Evolutionary conservation across 306 rosid species (phyloP).

Genomic region (Ziziphus jujuba): DNA sequence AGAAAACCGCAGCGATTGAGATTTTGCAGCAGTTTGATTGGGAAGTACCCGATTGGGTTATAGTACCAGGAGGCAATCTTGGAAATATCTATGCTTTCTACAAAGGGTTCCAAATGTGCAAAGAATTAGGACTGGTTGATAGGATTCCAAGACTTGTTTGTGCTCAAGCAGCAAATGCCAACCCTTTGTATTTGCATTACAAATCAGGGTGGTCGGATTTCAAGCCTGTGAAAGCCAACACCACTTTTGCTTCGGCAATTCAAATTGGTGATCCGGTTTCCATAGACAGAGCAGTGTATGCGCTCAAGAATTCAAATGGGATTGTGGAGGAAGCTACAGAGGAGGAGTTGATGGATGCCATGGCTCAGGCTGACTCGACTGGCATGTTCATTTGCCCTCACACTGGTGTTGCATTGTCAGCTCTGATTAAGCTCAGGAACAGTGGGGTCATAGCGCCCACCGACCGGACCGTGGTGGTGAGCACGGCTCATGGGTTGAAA

Average conservation of each 20-base stretch:
- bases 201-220: conserved; percentile 79
- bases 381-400: conserved; percentile 94
- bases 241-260: conserved; percentile 79
- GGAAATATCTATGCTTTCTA: conserved; percentile 88
- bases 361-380: conserved; percentile 77
- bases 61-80: conserved; percentile 76
- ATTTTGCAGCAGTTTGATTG: conserved; percentile 86
- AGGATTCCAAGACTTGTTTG: conserved; percentile 86
- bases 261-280: conserved; percentile 92
- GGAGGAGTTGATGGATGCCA: conserved; percentile 87
- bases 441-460: conserved; percentile 62
- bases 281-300: conserved; percentile 77
- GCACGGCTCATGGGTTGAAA: conserved; percentile 91
- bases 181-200: conserved; percentile 63
- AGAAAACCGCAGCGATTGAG: conserved; percentile 83
- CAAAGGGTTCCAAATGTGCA: conserved; percentile 79
- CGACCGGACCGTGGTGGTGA: conserved; percentile 81
- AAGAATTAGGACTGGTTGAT: conserved; percentile 75
- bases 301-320: conserved; percentile 65
- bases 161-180: conserved; percentile 88
- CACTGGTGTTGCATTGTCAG: conserved; percentile 90
- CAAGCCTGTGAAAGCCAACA: conserved; percentile 51
- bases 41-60: conserved; percentile 90
- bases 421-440: conserved; percentile 69
- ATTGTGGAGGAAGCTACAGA: conserved; percentile 93